These are phyloP conservation scores for Stenogyne calaminthoides DNA, from an alignment of 305 asterid species.

Conservation along the genomic window DNA sequence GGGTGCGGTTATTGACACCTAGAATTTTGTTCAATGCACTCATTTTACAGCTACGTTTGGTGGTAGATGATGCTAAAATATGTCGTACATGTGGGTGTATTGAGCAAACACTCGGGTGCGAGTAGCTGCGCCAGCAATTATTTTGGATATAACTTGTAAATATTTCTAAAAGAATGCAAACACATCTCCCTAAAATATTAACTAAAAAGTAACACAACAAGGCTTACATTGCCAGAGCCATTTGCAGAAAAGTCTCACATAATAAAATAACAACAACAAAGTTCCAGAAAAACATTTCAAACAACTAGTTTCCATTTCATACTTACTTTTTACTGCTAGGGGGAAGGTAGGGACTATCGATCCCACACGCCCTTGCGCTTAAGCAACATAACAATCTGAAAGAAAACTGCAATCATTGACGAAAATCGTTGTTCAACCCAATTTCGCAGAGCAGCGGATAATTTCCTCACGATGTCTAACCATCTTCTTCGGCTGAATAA, in stretches of 20 bases:
- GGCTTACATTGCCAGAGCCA: neutral
- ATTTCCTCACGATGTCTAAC: slow-evolving; percentile 29
- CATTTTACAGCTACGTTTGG: neutral
- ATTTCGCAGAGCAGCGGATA: slow-evolving; percentile 12
- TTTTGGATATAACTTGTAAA: neutral
- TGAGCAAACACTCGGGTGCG: neutral
- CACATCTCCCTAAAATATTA: neutral
- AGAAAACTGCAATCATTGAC: neutral
- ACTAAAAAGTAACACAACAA: neutral
- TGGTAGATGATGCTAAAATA: neutral
- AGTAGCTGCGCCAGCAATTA: neutral
- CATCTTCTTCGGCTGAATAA: slow-evolving; percentile 55
- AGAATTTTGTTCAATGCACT: too few species aligned
- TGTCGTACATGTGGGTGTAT: neutral
- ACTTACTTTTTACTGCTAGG: slow-evolving; percentile 22
- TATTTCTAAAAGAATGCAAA: neutral
- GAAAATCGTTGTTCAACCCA: slow-evolving; percentile 26
- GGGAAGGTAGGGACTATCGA: slow-evolving; percentile 14
- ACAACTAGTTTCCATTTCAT: slow-evolving; percentile 21
- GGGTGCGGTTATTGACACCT: too few species aligned
- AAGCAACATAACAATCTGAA: slow-evolving; percentile 26
- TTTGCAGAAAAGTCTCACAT: neutral
- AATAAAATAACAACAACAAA: neutral
- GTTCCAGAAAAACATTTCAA: neutral
- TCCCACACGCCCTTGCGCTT: slow-evolving; percentile 6